phyloP scores from a whole-genome alignment of 306 rosid species.

The Prunus armeniaca region DNA sequence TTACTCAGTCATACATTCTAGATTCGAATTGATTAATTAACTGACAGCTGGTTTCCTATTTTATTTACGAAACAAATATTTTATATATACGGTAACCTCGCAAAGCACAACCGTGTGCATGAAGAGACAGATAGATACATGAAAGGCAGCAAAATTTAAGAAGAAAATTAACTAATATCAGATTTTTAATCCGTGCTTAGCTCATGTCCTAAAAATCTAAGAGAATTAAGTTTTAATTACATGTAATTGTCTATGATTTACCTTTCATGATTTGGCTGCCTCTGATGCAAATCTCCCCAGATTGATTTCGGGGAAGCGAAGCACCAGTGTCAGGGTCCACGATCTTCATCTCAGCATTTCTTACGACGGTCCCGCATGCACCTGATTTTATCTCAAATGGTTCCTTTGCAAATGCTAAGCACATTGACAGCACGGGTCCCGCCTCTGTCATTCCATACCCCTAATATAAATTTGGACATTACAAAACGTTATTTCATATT shows the following conservation, averaged over 20 bases:
- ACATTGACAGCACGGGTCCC: constrained; percentile 60
- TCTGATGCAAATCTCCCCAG: constrained; percentile 79
- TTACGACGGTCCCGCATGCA: constrained; percentile 72
- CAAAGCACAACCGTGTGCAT: background rate
- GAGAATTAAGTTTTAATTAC: background rate
- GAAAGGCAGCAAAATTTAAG: too few relatives aligned
- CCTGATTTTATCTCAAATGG: constrained; percentile 52
- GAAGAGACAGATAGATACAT: background rate
- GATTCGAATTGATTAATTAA: background rate
- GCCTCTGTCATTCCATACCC: constrained; percentile 96
- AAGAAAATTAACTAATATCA: too few relatives aligned
- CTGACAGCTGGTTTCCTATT: background rate
- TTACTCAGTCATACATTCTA: background rate
- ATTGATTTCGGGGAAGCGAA: constrained; percentile 61
- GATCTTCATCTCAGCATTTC: constrained; percentile 77
- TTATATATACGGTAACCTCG: background rate
- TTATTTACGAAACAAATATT: background rate
- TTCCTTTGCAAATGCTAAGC: constrained; percentile 73
- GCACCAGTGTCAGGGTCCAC: constrained; percentile 49
- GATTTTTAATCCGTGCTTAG: too few relatives aligned
- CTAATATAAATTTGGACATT: constrained; percentile 16
- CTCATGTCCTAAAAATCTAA: background rate
- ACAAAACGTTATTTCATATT: background rate
- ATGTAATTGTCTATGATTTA: constrained; percentile 9
- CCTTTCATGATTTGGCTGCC: constrained; percentile 82